phyloP scores from a whole-genome alignment of 495 filamentous ascomycete genomes.

The Peziza echinospora region DNA sequence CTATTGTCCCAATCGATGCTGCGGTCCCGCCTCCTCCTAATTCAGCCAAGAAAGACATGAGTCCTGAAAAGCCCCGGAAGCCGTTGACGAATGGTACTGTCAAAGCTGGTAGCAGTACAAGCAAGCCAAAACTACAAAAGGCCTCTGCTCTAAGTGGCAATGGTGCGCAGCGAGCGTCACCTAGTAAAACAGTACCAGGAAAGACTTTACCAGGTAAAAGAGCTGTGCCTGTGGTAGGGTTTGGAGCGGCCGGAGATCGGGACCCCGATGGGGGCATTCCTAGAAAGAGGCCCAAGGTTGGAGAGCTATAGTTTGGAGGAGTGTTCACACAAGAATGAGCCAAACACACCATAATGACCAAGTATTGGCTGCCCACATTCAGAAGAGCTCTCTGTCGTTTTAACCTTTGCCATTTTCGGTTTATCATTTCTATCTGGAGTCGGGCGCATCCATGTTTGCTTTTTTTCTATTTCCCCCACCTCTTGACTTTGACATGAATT shows the following conservation, averaged over 20 bases:
- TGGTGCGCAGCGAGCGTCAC: constrained; percentile 1
- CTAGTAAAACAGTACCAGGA: constrained; percentile 2
- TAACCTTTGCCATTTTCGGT: too few species aligned
- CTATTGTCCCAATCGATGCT: background rate
- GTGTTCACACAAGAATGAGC: too few species aligned
- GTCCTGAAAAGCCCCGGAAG: constrained; percentile 1
- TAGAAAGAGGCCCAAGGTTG: background rate
- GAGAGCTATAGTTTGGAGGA: too few species aligned
- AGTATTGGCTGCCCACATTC: too few species aligned
- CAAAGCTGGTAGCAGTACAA: constrained; percentile 8
- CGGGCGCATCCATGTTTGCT: too few species aligned
- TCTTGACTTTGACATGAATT: too few species aligned
- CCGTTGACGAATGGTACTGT: constrained; percentile 3
- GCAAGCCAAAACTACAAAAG: constrained; percentile 3
- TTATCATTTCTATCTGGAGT: too few species aligned
- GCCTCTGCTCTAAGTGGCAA: too few species aligned
- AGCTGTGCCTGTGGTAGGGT: background rate
- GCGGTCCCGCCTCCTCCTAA: background rate
- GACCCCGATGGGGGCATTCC: background rate
- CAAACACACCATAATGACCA: too few species aligned
- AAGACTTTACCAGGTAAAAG: constrained; percentile 7
- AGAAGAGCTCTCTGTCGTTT: too few species aligned
- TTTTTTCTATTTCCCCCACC: too few species aligned
- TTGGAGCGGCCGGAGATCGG: background rate
- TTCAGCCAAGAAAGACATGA: background rate